Evolutionary conservation across 2,329 filamentous ascomycete genomes (phyloP).

Genomic region (Tolypocladium guangdongense): DNA sequence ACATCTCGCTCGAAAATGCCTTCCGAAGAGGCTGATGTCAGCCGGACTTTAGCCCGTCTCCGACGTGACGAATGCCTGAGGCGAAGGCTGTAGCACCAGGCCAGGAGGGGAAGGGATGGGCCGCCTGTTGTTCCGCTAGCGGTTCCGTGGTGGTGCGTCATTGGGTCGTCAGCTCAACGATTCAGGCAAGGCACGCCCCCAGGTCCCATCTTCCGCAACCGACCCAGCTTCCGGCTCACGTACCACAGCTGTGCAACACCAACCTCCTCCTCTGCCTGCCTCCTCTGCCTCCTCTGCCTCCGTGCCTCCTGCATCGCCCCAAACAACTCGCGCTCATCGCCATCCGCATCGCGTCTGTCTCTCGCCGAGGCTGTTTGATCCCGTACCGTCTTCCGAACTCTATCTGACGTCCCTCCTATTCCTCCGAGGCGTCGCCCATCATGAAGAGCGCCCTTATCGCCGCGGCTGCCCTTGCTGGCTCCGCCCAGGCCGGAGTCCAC

Average conservation of each 20-base stretch:
- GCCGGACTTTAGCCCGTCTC: not conserved
- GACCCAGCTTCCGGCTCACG: no score
- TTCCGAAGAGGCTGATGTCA: not conserved
- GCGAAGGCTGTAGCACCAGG: not conserved
- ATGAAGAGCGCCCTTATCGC: conserved; percentile 85
- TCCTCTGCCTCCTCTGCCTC: not conserved
- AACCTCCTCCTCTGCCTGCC: not conserved
- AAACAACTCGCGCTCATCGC: not conserved
- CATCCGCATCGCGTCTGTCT: not conserved
- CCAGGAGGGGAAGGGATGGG: not conserved
- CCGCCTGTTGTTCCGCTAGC: not conserved
- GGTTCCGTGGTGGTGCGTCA: not conserved
- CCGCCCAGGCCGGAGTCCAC: conserved; percentile 77
- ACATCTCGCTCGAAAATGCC: no score
- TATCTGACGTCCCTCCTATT: not conserved
- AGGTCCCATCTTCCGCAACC: not conserved
- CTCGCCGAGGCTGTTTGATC: not conserved
- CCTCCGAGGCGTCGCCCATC: conserved; percentile 24
- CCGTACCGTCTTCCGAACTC: not conserved
- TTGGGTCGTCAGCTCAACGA: not conserved
- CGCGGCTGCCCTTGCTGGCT: conserved; percentile 70
- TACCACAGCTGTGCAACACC: not conserved
- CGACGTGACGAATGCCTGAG: not conserved
- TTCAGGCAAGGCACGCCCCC: not conserved
- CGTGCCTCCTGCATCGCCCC: not conserved